Evolutionary conservation across 148 eudicot species (phyloP).

Genomic region (Heliamphora exappendiculata): DNA sequence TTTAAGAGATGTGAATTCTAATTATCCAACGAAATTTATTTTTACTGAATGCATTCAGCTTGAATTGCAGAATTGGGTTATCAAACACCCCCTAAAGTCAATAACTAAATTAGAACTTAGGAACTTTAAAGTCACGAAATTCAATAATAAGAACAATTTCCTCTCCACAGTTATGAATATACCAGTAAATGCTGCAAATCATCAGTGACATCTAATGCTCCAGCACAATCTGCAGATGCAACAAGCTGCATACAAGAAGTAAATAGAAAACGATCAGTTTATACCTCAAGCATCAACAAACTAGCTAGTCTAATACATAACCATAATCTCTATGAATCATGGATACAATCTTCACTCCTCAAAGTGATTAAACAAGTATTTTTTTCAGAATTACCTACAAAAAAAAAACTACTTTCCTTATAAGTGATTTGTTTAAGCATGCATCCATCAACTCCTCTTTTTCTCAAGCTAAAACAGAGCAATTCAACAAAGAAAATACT

Average conservation of each 20-base stretch:
- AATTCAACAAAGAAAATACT: no score
- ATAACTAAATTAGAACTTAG: neutral
- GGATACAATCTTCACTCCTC: neutral
- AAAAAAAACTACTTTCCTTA: no score
- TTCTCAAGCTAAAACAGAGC: neutral
- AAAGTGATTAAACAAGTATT: no score
- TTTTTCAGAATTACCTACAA: no score
- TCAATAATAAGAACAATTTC: neutral
- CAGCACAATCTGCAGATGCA: slow-evolving; percentile 93
- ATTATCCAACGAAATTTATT: no score
- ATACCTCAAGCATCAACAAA: neutral
- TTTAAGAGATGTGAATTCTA: no score
- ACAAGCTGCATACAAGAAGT: slow-evolving; percentile 57
- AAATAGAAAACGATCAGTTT: slow-evolving; percentile 9
- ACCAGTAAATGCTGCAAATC: slow-evolving; percentile 94
- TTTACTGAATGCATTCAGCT: no score
- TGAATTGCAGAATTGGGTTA: no score
- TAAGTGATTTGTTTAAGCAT: neutral
- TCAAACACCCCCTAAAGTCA: no score
- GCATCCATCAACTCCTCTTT: neutral
- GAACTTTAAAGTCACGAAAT: neutral
- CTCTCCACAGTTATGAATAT: slow-evolving; percentile 10
- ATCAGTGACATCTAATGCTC: slow-evolving; percentile 91
- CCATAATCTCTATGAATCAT: neutral
- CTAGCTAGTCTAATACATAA: neutral